Evolutionary conservation across 1,139 yeast species (phyloP).

Genomic region (Zygoascus sp.): DNA sequence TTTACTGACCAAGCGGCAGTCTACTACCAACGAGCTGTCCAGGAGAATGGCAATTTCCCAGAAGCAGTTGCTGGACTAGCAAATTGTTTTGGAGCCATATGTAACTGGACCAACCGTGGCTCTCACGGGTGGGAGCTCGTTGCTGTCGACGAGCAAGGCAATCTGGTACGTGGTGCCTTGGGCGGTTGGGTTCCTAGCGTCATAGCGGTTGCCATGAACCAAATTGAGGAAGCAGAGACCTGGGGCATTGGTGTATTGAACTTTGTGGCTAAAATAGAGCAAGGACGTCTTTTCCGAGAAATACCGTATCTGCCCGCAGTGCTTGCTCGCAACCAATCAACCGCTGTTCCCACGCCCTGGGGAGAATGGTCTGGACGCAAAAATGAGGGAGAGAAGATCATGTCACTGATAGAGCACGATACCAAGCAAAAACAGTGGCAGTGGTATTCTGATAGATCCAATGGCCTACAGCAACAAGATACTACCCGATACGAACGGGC

Average conservation of each 20-base stretch:
- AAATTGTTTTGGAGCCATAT: slow-evolving; percentile 32
- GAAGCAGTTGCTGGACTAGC: slow-evolving; percentile 36
- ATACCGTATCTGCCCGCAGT: slow-evolving; percentile 7
- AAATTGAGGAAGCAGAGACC: slow-evolving; percentile 24
- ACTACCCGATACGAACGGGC: slow-evolving; percentile 25
- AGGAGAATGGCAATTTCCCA: slow-evolving; percentile 30
- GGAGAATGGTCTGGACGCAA: slow-evolving; percentile 18
- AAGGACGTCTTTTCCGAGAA: slow-evolving; percentile 18
- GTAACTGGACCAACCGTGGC: slow-evolving; percentile 36
- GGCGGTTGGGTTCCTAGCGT: slow-evolving; percentile 32
- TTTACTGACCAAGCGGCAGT: slow-evolving; percentile 31
- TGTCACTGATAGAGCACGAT: slow-evolving; percentile 28
- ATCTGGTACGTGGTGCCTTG: slow-evolving; percentile 18
- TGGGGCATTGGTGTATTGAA: slow-evolving; percentile 33
- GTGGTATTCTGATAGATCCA: slow-evolving; percentile 30
- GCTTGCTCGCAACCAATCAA: slow-evolving; percentile 12
- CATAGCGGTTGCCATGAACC: slow-evolving; percentile 26
- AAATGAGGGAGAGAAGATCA: slow-evolving; percentile 31
- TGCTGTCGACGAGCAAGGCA: slow-evolving; percentile 30
- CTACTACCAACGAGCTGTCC: slow-evolving; percentile 32
- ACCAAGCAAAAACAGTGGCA: slow-evolving; percentile 29
- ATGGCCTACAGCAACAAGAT: slow-evolving; percentile 16
- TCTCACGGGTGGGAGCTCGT: slow-evolving; percentile 30
- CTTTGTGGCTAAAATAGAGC: slow-evolving; percentile 16
- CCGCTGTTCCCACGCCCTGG: slow-evolving; percentile 19